Conservation (phyloP, 345 rosid genomes). For the Hibiscus trionum region DNA sequence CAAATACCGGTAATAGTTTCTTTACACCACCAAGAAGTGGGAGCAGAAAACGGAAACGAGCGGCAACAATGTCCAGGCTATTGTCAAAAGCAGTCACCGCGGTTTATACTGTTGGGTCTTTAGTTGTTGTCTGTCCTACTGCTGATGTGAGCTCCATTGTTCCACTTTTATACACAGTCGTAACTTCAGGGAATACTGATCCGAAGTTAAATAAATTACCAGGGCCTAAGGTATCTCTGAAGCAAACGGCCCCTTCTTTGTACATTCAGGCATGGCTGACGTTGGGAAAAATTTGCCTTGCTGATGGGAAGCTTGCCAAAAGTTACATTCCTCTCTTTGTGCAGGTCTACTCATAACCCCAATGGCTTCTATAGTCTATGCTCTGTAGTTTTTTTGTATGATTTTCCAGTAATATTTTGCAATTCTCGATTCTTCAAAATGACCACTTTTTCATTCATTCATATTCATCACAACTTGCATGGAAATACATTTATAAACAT, state of each 20-base stretch:
- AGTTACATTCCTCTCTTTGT: slow-evolving; percentile 81
- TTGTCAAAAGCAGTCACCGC: slow-evolving; percentile 58
- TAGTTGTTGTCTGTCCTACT: slow-evolving; percentile 63
- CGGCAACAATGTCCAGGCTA: slow-evolving; percentile 25
- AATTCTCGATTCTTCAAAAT: slow-evolving; percentile 3
- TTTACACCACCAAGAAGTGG: slow-evolving; percentile 59
- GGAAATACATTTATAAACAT: not conserved
- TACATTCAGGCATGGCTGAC: slow-evolving; percentile 85
- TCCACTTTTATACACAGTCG: slow-evolving; percentile 63
- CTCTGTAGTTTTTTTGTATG: not conserved
- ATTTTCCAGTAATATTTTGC: not conserved
- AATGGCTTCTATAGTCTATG: slow-evolving; percentile 1
- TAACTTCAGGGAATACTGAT: slow-evolving; percentile 66
- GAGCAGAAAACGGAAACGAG: slow-evolving; percentile 43
- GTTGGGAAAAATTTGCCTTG: slow-evolving; percentile 89
- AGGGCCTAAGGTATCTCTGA: slow-evolving; percentile 42
- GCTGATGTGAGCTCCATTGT: slow-evolving; percentile 55
- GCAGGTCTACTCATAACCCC: slow-evolving; percentile 41
- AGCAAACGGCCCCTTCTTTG: slow-evolving; percentile 57
- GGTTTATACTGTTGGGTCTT: slow-evolving; percentile 66
- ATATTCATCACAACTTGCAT: not conserved
- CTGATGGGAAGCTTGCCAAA: slow-evolving; percentile 83
- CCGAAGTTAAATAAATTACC: slow-evolving; percentile 56
- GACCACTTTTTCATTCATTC: not conserved
- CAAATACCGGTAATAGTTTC: slow-evolving; percentile 33